Conservation (phyloP, 768 basidiomycete species). For the Suillus subaureus region DNA sequence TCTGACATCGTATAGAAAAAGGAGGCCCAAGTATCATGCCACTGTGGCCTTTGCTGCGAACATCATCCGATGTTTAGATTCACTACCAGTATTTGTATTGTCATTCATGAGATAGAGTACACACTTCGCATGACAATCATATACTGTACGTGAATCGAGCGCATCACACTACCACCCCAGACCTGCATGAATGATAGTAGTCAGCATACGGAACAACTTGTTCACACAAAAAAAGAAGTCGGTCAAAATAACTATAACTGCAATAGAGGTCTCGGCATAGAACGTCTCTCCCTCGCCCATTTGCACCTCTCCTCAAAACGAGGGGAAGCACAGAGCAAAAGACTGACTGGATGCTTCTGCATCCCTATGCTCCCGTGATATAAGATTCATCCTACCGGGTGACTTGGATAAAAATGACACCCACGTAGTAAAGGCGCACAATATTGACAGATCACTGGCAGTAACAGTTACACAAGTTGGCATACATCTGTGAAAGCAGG, state of each 20-base stretch:
- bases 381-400: slow-evolving; percentile 32
- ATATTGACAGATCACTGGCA: neutral
- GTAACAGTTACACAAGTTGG: neutral
- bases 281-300: slow-evolving; percentile 19
- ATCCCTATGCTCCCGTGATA: slow-evolving; percentile 27
- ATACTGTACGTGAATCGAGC: neutral
- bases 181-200: neutral
- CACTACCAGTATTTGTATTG: neutral
- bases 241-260: slow-evolving; percentile 39
- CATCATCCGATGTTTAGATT: neutral
- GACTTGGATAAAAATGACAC: neutral
- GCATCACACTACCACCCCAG: neutral
- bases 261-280: slow-evolving; percentile 20
- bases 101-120: neutral
- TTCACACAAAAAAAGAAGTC: neutral
- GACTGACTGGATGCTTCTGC: slow-evolving; percentile 25
- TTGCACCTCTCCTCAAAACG: slow-evolving; percentile 33
- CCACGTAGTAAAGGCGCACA: slow-evolving; percentile 11
- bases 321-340: slow-evolving; percentile 20
- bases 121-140: neutral
- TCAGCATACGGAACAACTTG: neutral
- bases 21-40: neutral
- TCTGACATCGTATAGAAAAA: no score
- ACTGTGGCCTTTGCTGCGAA: neutral
- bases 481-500: slow-evolving; percentile 14